Evolutionary conservation across 305 asterid species (phyloP).

Genomic region (Stenogyne calaminthoides): DNA sequence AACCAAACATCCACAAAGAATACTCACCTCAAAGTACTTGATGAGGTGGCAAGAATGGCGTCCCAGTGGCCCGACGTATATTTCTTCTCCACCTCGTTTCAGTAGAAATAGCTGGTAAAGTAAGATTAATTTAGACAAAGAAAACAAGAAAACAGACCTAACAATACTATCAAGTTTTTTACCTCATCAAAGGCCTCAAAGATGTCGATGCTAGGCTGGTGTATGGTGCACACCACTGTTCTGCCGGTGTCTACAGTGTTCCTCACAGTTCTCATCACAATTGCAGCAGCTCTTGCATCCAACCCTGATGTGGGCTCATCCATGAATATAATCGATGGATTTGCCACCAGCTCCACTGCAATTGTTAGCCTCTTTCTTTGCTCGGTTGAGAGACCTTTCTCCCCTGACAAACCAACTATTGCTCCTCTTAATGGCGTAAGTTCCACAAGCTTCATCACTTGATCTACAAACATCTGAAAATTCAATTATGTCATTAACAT

Average conservation of each 20-base stretch:
- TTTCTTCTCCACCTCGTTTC: constrained; percentile 50
- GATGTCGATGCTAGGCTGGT: constrained; percentile 62
- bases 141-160: neutral
- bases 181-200: constrained; percentile 59
- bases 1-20: no score
- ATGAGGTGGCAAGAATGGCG: constrained; percentile 36
- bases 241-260: constrained; percentile 57
- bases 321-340: constrained; percentile 55
- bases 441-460: constrained; percentile 60
- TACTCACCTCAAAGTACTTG: constrained; percentile 43
- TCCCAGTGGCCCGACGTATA: constrained; percentile 50
- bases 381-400: constrained; percentile 52
- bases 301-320: constrained; percentile 61
- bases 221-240: constrained; percentile 63
- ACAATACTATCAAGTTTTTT: neutral
- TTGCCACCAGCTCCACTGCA: constrained; percentile 58
- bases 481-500: neutral
- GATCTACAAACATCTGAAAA: constrained; percentile 44
- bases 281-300: constrained; percentile 58
- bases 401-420: constrained; percentile 54
- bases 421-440: constrained; percentile 43
- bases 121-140: neutral
- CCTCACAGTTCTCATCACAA: constrained; percentile 55
- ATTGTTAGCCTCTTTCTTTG: constrained; percentile 58
- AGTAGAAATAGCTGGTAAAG: constrained; percentile 37